Conservation (phyloP, 306 rosid genomes). For the Spatholobus suberectus region DNA sequence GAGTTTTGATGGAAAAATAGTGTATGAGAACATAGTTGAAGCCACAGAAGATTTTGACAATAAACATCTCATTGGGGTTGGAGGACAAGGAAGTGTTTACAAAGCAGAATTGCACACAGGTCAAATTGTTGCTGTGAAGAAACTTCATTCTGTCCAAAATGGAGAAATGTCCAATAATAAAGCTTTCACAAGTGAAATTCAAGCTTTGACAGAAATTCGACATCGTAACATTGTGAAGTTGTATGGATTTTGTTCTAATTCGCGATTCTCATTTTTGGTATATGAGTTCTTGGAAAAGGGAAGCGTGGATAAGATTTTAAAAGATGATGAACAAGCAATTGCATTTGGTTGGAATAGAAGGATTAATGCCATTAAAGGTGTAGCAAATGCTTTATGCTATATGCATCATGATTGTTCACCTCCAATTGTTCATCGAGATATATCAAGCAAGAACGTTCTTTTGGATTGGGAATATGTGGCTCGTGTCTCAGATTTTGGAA, state of each 20-base stretch:
- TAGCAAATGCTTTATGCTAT: slow-evolving; percentile 35
- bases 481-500: slow-evolving; percentile 32
- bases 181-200: slow-evolving; percentile 19
- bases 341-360: slow-evolving; percentile 27
- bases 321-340: neutral
- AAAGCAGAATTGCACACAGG: slow-evolving; percentile 3
- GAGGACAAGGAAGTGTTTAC: slow-evolving; percentile 10
- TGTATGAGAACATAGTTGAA: slow-evolving; percentile 11
- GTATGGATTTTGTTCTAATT: slow-evolving; percentile 12
- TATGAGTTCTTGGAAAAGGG: slow-evolving; percentile 27
- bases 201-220: slow-evolving; percentile 20
- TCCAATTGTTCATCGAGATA: slow-evolving; percentile 26
- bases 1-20: slow-evolving; percentile 7
- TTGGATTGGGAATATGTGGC: slow-evolving; percentile 19
- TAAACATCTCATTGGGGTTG: slow-evolving; percentile 21
- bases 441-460: slow-evolving; percentile 33
- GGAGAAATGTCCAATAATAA: neutral
- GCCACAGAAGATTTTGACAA: slow-evolving; percentile 4
- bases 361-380: slow-evolving; percentile 12
- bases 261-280: neutral
- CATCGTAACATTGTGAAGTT: slow-evolving; percentile 34
- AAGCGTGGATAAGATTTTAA: slow-evolving; percentile 5
- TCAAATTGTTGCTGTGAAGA: slow-evolving; percentile 39
- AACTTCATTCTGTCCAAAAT: slow-evolving; percentile 3
- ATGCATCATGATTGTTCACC: slow-evolving; percentile 39